Evolutionary conservation across 2,329 filamentous ascomycete genomes (phyloP).

Genomic region (Microcyclospora tardicrescens): DNA sequence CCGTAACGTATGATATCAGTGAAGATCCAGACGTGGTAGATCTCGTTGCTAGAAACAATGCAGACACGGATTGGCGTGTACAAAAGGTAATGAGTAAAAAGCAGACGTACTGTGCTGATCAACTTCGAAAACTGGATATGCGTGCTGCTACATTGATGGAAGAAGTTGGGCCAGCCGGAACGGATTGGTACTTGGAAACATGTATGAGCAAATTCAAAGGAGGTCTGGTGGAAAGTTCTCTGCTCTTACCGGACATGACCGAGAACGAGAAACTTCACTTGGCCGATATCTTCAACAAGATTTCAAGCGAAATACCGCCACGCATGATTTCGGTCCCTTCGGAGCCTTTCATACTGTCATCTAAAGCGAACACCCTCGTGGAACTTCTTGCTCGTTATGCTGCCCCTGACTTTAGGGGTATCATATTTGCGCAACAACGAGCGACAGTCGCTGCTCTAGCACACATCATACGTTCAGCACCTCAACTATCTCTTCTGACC

Average conservation of each 20-base stretch:
- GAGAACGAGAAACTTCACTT: slow-evolving; percentile 23
- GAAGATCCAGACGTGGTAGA: too few species aligned
- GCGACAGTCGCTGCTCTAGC: slow-evolving; percentile 31
- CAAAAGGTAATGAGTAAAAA: too few species aligned
- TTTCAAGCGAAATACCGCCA: too few species aligned
- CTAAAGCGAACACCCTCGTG: background rate
- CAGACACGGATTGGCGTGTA: too few species aligned
- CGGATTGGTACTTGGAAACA: slow-evolving; percentile 27
- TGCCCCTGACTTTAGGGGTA: slow-evolving; percentile 23
- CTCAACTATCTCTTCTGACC: too few species aligned
- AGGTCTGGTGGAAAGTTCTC: slow-evolving; percentile 5
- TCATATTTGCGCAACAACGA: slow-evolving; percentile 36
- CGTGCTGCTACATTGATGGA: slow-evolving; percentile 22
- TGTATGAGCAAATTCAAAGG: slow-evolving; percentile 23
- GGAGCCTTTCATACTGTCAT: too few species aligned
- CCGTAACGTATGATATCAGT: too few species aligned
- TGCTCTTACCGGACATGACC: slow-evolving; percentile 19
- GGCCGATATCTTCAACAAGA: slow-evolving; percentile 9
- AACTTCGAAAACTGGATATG: slow-evolving; percentile 23
- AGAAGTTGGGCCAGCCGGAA: slow-evolving; percentile 27
- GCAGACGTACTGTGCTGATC: too few species aligned
- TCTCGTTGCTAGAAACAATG: too few species aligned
- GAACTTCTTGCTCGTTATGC: slow-evolving; percentile 25
- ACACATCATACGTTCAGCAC: slow-evolving; percentile 10
- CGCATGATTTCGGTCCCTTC: too few species aligned